Conservation (phyloP, 2,329 filamentous ascomycete genomes). For the Calonectria crousiana region DNA sequence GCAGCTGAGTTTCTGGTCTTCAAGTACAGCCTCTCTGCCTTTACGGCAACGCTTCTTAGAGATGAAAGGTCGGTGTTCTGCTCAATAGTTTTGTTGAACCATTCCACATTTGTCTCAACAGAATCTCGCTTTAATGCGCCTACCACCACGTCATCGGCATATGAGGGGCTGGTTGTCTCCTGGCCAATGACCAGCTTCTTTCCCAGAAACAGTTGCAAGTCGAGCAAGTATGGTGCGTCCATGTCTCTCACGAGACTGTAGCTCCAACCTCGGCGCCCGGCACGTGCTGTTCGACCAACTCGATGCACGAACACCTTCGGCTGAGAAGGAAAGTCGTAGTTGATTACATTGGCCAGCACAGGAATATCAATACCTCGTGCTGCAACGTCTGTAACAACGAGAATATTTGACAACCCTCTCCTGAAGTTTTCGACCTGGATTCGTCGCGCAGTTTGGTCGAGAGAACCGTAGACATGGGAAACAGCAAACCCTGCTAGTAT, state of each 20-base stretch:
- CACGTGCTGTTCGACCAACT: conserved; percentile 94
- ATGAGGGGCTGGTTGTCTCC: conserved; percentile 73
- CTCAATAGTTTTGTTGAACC: conserved; percentile 81
- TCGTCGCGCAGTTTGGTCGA: conserved; percentile 94
- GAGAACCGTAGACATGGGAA: conserved; percentile 93
- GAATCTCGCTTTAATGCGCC: conserved; percentile 80
- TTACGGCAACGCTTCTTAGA: conserved; percentile 80
- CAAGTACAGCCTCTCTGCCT: conserved; percentile 94
- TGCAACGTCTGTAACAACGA: conserved; percentile 97
- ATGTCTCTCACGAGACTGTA: conserved; percentile 91
- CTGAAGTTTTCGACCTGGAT: conserved; percentile 94
- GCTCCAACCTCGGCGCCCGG: conserved; percentile 92
- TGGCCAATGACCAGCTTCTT: conserved; percentile 83
- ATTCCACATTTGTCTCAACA: conserved; percentile 83
- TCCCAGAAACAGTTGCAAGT: conserved; percentile 95
- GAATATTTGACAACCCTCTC: conserved; percentile 84
- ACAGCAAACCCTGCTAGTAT: conserved; percentile 85
- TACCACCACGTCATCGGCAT: conserved; percentile 85
- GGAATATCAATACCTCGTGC: conserved; percentile 98
- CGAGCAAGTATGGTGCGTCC: conserved; percentile 91
- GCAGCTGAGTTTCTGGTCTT: conserved; percentile 92
- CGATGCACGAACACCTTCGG: conserved; percentile 97
- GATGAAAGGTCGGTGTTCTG: conserved; percentile 80
- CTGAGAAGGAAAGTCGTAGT: conserved; percentile 97
- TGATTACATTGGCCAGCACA: conserved; percentile 95